phyloP scores from a whole-genome alignment of 495 filamentous ascomycete genomes.

The Xylaria cubensis region DNA sequence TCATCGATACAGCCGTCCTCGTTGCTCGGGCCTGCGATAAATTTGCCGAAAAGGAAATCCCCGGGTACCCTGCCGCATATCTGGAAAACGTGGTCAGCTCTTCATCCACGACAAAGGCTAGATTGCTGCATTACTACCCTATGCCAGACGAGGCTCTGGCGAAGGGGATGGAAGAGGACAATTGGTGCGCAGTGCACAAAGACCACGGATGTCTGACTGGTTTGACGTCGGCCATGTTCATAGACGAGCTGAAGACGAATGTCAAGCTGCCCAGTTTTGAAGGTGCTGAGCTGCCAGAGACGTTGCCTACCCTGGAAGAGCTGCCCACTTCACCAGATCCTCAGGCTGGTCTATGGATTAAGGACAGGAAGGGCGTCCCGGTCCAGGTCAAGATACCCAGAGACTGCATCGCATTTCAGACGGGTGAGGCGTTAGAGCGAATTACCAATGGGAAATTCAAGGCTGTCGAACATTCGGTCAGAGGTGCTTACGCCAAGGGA shows the following conservation, averaged over 20 bases:
- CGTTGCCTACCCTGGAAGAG: slow-evolving; percentile 66
- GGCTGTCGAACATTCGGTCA: slow-evolving; percentile 96
- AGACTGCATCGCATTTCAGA: slow-evolving; percentile 95
- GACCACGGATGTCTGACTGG: slow-evolving; percentile 95
- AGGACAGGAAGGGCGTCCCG: slow-evolving; percentile 75
- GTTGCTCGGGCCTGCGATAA: slow-evolving; percentile 88
- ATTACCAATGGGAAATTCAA: slow-evolving; percentile 89
- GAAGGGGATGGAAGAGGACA: slow-evolving; percentile 67
- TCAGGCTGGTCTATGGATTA: slow-evolving; percentile 87
- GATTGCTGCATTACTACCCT: slow-evolving; percentile 93
- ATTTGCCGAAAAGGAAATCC: slow-evolving; percentile 79
- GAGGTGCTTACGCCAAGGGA: slow-evolving; percentile 61
- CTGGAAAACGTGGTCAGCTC: slow-evolving; percentile 85
- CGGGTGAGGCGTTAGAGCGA: slow-evolving; percentile 85
- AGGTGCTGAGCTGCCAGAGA: slow-evolving; percentile 39
- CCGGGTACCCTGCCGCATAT: slow-evolving; percentile 76
- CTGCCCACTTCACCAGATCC: slow-evolving; percentile 78
- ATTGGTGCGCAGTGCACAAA: slow-evolving; percentile 95
- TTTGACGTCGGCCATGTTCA: slow-evolving; percentile 93
- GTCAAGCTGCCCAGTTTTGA: slow-evolving; percentile 45
- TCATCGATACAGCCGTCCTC: slow-evolving; percentile 87
- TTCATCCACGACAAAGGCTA: slow-evolving; percentile 88
- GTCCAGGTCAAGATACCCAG: slow-evolving; percentile 89
- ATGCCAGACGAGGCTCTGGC: slow-evolving; percentile 45
- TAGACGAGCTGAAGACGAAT: slow-evolving; percentile 74